Conservation (phyloP, 164 flowering plant species). For the Litsea cubeba region DNA sequence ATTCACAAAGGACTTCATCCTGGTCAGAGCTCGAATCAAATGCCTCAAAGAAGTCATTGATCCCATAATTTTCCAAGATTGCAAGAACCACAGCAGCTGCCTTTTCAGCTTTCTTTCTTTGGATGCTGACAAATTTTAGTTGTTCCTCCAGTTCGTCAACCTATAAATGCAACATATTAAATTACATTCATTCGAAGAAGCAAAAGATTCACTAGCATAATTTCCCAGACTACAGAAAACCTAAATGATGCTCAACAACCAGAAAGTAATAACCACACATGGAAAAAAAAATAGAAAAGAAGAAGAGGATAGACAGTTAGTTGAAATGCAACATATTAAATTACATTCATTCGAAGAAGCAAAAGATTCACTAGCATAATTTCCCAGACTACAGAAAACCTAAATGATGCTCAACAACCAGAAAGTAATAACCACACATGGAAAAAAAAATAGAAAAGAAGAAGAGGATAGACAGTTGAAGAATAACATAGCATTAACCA, state of each 20-base stretch:
- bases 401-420: not conserved
- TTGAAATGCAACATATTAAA: conserved; percentile 2
- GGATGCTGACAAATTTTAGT: conserved; percentile 56
- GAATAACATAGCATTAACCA: not conserved
- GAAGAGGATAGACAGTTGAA: not conserved
- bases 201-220: not conserved
- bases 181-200: not conserved
- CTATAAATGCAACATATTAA: conserved; percentile 27
- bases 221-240: not conserved
- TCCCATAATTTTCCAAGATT: conserved; percentile 54
- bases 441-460: too few species aligned
- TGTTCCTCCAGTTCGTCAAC: conserved; percentile 80
- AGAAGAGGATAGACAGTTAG: not conserved
- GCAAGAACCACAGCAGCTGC: conserved; percentile 76
- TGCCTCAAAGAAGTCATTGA: conserved; percentile 52
- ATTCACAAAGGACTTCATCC: conserved; percentile 32
- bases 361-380: not conserved
- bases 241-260: not conserved
- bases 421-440: not conserved
- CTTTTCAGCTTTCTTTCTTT: conserved; percentile 76
- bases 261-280: not conserved
- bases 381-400: not conserved
- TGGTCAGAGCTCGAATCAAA: conserved; percentile 59
- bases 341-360: not conserved
- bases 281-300: too few species aligned